Conservation (phyloP, 1,284 basidiomycete species). For the Heterobasidion parviporum region DNA sequence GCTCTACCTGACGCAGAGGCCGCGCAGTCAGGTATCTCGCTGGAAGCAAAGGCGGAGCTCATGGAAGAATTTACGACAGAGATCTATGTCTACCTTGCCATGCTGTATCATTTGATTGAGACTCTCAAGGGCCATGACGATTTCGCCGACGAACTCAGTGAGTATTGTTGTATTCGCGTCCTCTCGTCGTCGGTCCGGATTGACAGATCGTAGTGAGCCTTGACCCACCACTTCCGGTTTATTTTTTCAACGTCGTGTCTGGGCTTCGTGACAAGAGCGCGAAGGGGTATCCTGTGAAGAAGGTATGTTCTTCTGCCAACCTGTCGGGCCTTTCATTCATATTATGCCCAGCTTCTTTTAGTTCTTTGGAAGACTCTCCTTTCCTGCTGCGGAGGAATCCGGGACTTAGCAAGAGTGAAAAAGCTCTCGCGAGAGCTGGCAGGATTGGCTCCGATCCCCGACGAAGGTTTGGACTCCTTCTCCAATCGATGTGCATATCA, state of each 20-base stretch:
- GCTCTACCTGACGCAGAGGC: constrained; percentile 66
- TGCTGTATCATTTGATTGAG: constrained; percentile 92
- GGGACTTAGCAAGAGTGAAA: constrained; percentile 82
- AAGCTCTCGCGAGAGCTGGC: constrained; percentile 79
- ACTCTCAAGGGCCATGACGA: constrained; percentile 87
- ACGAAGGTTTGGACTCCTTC: constrained; percentile 40
- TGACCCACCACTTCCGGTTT: constrained; percentile 90
- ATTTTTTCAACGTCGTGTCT: constrained; percentile 85
- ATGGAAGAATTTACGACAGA: constrained; percentile 87
- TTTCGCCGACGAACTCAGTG: constrained; percentile 93
- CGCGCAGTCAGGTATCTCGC: constrained; percentile 58
- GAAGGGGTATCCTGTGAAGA: constrained; percentile 94
- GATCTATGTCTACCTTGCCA: constrained; percentile 84
- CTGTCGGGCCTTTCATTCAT: constrained; percentile 4
- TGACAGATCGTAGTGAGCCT: constrained; percentile 65
- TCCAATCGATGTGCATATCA: not conserved
- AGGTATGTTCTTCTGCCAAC: constrained; percentile 39
- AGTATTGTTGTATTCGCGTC: constrained; percentile 26
- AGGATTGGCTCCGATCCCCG: constrained; percentile 54
- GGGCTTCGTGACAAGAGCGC: constrained; percentile 90
- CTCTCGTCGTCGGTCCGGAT: constrained; percentile 9
- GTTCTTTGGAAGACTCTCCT: constrained; percentile 94
- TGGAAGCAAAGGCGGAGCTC: constrained; percentile 66
- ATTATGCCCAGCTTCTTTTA: constrained; percentile 65
- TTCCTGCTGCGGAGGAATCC: constrained; percentile 87